Conservation (phyloP, 345 rosid genomes). For the Eucalyptus coolabah region DNA sequence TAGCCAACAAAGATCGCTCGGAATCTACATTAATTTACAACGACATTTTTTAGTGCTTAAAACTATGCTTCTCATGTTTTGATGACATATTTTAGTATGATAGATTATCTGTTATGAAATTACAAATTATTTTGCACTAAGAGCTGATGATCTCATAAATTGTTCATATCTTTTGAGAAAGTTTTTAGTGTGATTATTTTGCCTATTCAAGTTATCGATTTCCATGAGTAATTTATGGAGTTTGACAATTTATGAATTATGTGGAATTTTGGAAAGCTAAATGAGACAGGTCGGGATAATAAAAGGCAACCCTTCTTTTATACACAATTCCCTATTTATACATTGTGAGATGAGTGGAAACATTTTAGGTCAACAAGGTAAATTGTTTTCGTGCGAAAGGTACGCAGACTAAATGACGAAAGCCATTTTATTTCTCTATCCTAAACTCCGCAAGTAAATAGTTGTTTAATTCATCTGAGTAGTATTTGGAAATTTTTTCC, state of each 20-base stretch:
- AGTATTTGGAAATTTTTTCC: not conserved
- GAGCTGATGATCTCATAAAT: not conserved
- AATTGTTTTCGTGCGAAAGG: not conserved
- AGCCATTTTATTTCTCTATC: not conserved
- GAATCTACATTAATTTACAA: not conserved
- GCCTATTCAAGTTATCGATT: not conserved
- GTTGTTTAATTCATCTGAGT: not conserved
- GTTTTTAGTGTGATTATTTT: not conserved
- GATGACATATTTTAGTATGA: not conserved
- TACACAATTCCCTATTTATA: not conserved
- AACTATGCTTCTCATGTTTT: not conserved
- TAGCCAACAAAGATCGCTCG: not conserved
- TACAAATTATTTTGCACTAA: not conserved
- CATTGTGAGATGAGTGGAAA: not conserved
- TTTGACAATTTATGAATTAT: not conserved
- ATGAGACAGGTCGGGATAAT: not conserved
- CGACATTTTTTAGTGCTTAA: not conserved
- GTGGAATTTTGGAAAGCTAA: not conserved
- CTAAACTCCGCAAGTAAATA: not conserved
- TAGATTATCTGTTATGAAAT: not conserved
- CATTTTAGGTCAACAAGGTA: not conserved
- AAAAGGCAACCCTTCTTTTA: not conserved
- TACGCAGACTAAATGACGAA: not conserved
- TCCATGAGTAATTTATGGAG: not conserved
- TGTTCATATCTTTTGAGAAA: not conserved